Conservation (phyloP, 495 filamentous ascomycete genomes). For the Bryoglossum gracile region DNA sequence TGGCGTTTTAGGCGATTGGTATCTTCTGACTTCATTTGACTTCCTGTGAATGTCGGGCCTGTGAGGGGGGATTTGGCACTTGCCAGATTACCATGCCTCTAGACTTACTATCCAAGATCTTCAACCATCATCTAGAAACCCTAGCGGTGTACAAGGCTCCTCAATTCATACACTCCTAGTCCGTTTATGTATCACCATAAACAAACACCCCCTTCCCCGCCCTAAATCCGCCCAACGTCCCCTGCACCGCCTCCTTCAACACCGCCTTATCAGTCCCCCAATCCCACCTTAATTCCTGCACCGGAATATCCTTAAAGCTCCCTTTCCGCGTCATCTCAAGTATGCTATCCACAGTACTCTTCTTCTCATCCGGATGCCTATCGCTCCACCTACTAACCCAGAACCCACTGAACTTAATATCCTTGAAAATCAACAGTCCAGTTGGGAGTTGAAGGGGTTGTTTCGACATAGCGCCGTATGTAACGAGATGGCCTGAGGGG, state of each 20-base stretch:
- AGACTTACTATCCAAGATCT: too few species aligned
- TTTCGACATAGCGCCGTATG: conserved; percentile 91
- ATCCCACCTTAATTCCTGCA: conserved; percentile 71
- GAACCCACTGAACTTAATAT: conserved; percentile 80
- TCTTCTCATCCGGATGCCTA: conserved; percentile 63
- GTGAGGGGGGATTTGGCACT: too few species aligned
- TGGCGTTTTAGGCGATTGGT: too few species aligned
- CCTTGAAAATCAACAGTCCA: conserved; percentile 81
- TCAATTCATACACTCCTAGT: too few species aligned
- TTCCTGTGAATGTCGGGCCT: too few species aligned
- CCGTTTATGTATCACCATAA: conserved; percentile 37
- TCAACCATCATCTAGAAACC: too few species aligned
- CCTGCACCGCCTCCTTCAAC: conserved; percentile 58
- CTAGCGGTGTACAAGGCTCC: too few species aligned
- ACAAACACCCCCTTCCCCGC: conserved; percentile 86
- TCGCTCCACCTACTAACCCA: conserved; percentile 92
- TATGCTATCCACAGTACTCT: conserved; percentile 72
- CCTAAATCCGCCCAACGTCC: conserved; percentile 71
- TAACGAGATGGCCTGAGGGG: conserved; percentile 67
- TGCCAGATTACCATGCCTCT: too few species aligned
- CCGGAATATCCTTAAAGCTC: conserved; percentile 74
- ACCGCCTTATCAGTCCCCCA: conserved; percentile 62
- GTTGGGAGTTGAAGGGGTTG: conserved; percentile 74
- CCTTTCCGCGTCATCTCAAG: conserved; percentile 64
- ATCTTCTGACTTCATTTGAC: too few species aligned